phyloP scores from a whole-genome alignment of 805 yeast genomes.

The Cyberlindnera subsufficiens region DNA sequence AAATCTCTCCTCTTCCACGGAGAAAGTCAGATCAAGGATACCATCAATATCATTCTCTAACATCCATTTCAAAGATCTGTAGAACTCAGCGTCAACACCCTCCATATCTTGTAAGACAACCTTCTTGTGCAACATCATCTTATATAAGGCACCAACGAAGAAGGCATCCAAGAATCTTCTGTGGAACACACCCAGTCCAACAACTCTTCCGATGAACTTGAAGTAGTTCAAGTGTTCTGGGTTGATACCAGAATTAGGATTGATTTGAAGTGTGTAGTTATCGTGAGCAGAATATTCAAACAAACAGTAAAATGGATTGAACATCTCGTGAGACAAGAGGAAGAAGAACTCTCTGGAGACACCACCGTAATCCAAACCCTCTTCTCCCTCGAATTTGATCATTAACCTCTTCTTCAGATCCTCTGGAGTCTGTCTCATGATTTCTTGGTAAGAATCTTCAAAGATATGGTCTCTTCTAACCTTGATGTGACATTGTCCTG shows the following conservation, averaged over 20 bases:
- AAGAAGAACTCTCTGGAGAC: conserved; percentile 98
- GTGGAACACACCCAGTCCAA: conserved; percentile 97
- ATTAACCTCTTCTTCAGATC: conserved; percentile 94
- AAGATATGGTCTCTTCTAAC: conserved; percentile 94
- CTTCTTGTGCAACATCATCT: conserved; percentile 94
- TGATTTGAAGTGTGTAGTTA: conserved; percentile 94
- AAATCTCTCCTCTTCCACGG: conserved; percentile 87
- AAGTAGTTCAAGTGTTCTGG: conserved; percentile 98
- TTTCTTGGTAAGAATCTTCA: conserved; percentile 96
- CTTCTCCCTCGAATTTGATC: conserved; percentile 99
- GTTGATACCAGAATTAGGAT: conserved; percentile 93
- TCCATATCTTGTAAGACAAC: conserved; percentile 96
- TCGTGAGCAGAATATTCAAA: conserved; percentile 98
- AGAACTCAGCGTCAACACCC: conserved; percentile 96
- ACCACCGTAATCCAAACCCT: conserved; percentile 99
- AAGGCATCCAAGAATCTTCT: conserved; percentile 96
- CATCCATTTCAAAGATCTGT: conserved; percentile 92
- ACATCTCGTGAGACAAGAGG: conserved; percentile 95
- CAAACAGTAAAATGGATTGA: conserved; percentile 94
- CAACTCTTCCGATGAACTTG: conserved; percentile 97
- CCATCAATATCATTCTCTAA: conserved; percentile 90
- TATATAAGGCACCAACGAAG: conserved; percentile 96
- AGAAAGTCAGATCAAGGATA: conserved; percentile 81
- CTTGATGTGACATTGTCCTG: conserved; percentile 98
- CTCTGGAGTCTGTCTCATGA: conserved; percentile 98